phyloP scores from a whole-genome alignment of 2,329 filamentous ascomycete genomes.

The Hypocrella siamensis region DNA sequence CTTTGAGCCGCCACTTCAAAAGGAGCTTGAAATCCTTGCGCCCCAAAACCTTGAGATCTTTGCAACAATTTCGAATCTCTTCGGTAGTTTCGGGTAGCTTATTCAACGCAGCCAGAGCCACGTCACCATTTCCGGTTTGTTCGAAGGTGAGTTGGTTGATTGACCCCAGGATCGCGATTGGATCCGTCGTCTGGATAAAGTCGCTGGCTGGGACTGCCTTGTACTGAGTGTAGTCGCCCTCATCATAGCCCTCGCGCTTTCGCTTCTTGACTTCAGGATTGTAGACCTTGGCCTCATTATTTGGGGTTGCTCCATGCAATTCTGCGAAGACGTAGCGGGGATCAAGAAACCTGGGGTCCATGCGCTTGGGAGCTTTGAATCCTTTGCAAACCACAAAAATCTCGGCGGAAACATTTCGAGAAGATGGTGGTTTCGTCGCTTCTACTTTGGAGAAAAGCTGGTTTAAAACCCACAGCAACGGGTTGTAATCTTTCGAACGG shows the following conservation, averaged over 20 bases:
- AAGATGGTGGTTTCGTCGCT: conserved; percentile 92
- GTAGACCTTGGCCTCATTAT: conserved; percentile 96
- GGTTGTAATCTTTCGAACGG: conserved; percentile 91
- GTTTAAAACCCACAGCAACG: conserved; percentile 92
- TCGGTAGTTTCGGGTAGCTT: conserved; percentile 75
- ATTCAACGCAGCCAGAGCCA: conserved; percentile 72
- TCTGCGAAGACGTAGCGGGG: conserved; percentile 84
- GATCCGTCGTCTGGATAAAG: conserved; percentile 86
- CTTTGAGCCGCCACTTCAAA: conserved; percentile 76
- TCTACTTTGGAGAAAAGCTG: conserved; percentile 92
- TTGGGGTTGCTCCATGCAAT: conserved; percentile 67
- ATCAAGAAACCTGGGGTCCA: conserved; percentile 88
- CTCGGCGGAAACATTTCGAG: conserved; percentile 90
- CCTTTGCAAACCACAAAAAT: conserved; percentile 96
- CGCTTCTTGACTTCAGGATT: conserved; percentile 96
- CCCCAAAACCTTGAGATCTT: conserved; percentile 77
- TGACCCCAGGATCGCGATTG: conserved; percentile 77
- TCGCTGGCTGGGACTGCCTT: conserved; percentile 80
- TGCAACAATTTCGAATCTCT: conserved; percentile 65
- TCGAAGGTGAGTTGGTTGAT: conserved; percentile 75
- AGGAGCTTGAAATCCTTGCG: conserved; percentile 88
- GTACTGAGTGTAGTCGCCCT: conserved; percentile 85
- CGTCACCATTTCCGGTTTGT: conserved; percentile 65
- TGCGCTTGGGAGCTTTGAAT: conserved; percentile 84
- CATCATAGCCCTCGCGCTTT: conserved; percentile 94